Evolutionary conservation across 2,329 filamentous ascomycete genomes (phyloP), one percentile per base, ranked within the genome.

Genomic region (Fusarium devonianum): DNA sequence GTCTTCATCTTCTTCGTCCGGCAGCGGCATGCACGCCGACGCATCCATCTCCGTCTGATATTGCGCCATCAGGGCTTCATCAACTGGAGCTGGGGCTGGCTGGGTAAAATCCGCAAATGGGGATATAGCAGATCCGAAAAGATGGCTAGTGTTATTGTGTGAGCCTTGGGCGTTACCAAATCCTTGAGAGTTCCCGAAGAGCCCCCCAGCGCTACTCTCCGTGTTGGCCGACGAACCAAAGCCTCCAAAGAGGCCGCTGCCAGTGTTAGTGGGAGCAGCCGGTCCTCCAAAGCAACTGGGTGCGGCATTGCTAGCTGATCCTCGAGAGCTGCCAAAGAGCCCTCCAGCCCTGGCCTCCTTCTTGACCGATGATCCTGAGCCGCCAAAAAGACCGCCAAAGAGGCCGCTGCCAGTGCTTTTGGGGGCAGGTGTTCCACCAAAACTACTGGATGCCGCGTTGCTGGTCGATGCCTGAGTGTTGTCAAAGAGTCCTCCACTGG

Each of bases 31-130:
- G 2, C 19, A 35, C 1, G 32, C 49, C 28, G 49, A 37, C 4
- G 10, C 17, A 4, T 14, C 11, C 38, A 58, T 58, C 8, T 57
- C 48, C 1, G 10, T 3, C 3, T 3, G 14, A 33, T 53, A 41
- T 11, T 57, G 8, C 3, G 7, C 11, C 2, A 53, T 4, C 3
- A 34, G 3, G 1, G 7, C n/a, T 4, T 40, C 30, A 5, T 49
- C 22, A 14, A 34, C 30, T 9, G 8, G 3, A 1, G 32, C n/a
- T 6, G 21, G 21, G 12, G 23, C 23, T 11, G 9, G 23, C 23
- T n/a, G n/a, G n/a, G n/a, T n/a, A n/a, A n/a, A n/a, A n/a, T n/a
- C n/a, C n/a, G n/a, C n/a, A n/a, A n/a, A n/a, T n/a, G n/a, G n/a
- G n/a, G n/a, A n/a, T n/a, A n/a, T n/a, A n/a, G n/a, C n/a, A n/a